phyloP scores from a whole-genome alignment of 202 grass and related monocot genomes.

The Miscanthus sacchariflorus region DNA sequence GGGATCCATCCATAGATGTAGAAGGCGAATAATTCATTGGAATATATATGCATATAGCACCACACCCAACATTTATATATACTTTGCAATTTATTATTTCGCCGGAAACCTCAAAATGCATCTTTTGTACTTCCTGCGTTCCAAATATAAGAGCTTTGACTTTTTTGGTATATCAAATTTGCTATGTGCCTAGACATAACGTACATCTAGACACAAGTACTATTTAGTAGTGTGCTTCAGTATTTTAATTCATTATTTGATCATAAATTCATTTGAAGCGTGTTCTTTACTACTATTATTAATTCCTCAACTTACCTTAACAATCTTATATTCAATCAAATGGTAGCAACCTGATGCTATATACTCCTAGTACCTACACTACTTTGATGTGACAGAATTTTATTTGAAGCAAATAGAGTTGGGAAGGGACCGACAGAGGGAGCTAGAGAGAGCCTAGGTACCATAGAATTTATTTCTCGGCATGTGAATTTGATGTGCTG shows the following conservation, averaged over 20 bases:
- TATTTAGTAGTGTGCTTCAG: too few species aligned
- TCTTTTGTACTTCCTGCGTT: too few species aligned
- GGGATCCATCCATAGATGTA: conserved; percentile 3
- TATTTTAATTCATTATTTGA: too few species aligned
- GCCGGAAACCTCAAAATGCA: neutral
- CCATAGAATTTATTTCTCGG: conserved; percentile 4
- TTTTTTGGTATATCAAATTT: too few species aligned
- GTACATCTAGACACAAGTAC: too few species aligned
- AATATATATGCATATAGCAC: conserved; percentile 11
- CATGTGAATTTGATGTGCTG: conserved; percentile 18
- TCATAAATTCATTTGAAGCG: too few species aligned
- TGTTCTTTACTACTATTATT: too few species aligned
- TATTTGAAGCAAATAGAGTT: neutral
- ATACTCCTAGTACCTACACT: neutral
- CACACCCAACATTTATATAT: neutral
- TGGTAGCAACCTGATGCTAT: neutral
- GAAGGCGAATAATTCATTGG: conserved; percentile 26
- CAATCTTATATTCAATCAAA: neutral
- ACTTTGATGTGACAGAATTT: neutral
- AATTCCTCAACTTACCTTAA: too few species aligned
- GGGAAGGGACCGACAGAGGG: neutral
- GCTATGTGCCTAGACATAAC: too few species aligned
- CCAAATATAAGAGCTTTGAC: too few species aligned
- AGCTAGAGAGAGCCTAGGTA: neutral
- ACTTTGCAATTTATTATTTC: neutral